phyloP scores from a whole-genome alignment of 2,329 filamentous ascomycete genomes.

The Phialemoniopsis sp. region DNA sequence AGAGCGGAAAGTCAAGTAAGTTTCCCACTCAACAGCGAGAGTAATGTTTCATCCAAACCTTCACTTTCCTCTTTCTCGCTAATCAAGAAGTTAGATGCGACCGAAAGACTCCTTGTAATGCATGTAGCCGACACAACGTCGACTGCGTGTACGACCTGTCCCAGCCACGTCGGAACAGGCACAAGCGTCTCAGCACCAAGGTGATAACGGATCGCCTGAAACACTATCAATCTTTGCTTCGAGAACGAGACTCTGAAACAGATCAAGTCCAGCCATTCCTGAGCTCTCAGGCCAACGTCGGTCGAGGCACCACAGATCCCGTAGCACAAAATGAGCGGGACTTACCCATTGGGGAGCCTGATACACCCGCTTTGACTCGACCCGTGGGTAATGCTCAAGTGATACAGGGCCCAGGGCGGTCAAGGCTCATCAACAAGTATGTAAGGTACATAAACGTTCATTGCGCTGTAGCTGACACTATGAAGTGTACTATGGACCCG shows the following conservation, averaged over 20 bases:
- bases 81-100: constrained; percentile 22
- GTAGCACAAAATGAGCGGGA: too few relatives aligned
- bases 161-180: constrained; percentile 11
- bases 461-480: neutral
- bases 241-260: constrained; percentile 14
- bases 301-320: too few relatives aligned
- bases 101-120: constrained; percentile 25
- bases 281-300: too few relatives aligned
- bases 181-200: constrained; percentile 7
- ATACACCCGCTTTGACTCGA: neutral
- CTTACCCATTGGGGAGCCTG: too few relatives aligned
- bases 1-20: constrained; percentile 25
- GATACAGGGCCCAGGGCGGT: constrained; percentile 7
- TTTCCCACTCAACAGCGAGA: too few relatives aligned
- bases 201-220: constrained; percentile 13
- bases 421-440: constrained; percentile 12
- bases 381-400: constrained; percentile 9
- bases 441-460: neutral
- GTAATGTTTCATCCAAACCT: too few relatives aligned
- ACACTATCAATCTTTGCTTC: constrained; percentile 17
- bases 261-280: neutral
- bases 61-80: too few relatives aligned
- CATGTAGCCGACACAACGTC: constrained; percentile 19
- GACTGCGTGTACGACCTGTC: constrained; percentile 17
- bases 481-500: constrained; percentile 11